A percentile compares a stretch with the other conserved stretches of the same genome.
Evolutionary conservation across 208 protist species (phyloP).

Genomic region (Trypanosoma platydactyli): DNA sequence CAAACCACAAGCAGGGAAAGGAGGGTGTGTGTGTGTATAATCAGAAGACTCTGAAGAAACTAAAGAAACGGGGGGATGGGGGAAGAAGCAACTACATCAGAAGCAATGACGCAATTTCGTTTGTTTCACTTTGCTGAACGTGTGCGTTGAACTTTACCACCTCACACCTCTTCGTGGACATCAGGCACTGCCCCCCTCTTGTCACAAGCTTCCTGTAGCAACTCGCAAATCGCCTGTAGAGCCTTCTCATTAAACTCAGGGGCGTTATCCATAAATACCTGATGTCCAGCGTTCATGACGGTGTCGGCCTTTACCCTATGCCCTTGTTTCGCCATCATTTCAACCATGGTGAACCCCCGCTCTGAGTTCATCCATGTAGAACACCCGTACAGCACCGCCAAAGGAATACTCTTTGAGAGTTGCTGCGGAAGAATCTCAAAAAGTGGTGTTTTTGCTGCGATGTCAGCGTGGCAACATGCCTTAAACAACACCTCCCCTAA

Average conservation of each 20-base stretch:
- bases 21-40: no score
- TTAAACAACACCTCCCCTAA: slow-evolving; percentile 58
- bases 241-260: slow-evolving; percentile 45
- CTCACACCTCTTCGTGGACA: no score
- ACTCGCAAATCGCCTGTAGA: slow-evolving; percentile 6
- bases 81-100: no score
- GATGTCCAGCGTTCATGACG: slow-evolving; percentile 48
- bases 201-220: slow-evolving; percentile 4
- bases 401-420: slow-evolving; percentile 29
- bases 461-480: slow-evolving; percentile 52
- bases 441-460: slow-evolving; percentile 52
- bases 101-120: no score
- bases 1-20: no score
- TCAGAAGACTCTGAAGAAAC: no score
- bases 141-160: no score
- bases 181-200: no score
- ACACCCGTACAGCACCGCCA: slow-evolving; percentile 51
- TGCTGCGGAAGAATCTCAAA: slow-evolving; percentile 31
- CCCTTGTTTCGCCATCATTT: slow-evolving; percentile 32
- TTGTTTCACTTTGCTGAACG: no score
- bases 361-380: slow-evolving; percentile 48
- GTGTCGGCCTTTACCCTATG: slow-evolving; percentile 34
- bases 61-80: no score
- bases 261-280: slow-evolving; percentile 56
- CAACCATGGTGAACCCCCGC: slow-evolving; percentile 36